Evolutionary conservation across 495 filamentous ascomycete genomes (phyloP), one percentile per base, ranked within the genome.

Genomic region (Trichocladium antarcticum): DNA sequence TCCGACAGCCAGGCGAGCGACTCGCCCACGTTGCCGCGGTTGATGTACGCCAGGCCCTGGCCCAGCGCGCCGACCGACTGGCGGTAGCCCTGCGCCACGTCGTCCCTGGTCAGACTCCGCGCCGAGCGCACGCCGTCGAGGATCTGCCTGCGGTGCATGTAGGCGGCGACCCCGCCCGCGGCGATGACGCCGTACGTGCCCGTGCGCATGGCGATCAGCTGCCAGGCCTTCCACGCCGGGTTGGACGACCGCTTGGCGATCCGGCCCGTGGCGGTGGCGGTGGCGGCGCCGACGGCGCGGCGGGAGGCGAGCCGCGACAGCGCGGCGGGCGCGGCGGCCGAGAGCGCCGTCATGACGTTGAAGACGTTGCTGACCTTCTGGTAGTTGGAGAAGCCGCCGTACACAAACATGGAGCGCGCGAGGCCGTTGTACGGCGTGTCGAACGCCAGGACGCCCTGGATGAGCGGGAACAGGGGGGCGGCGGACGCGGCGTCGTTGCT

Each of bases 401-500:
- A 85, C 11, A 93, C 89, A 15, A 96, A 82, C 31, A 96, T 87
- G 16, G 84, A 82, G 1, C 89, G 85, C 2, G 86, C 79, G 47
- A 98, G 86, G 4, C 92, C 89, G 19, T 97, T 77, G 57, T 82
- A 95, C 0, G 92, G 92, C 0, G 92, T 98, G 67, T 98, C 92
- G 58, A 97, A 95, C 28, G 90, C 84, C 24, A 96, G 75, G 45
- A 96, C 73, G 42, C 86, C 92, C 57, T 85, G 82, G 47, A 98
- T 76, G 36, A 75, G 68, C 5, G 79, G 80, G 58, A 83, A 84
- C 42, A 77, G 72, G 24, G 73, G 65, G 8, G 44, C 48, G 8
- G 53, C n/a, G n/a, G 51, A 10, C n/a, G 42, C 42, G 9, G 42
- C 42, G 9, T 54, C 43, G 37, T 58, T 49, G 6, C 59, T 47